Conservation (phyloP, 306 rosid genomes). For the Senna tora region DNA sequence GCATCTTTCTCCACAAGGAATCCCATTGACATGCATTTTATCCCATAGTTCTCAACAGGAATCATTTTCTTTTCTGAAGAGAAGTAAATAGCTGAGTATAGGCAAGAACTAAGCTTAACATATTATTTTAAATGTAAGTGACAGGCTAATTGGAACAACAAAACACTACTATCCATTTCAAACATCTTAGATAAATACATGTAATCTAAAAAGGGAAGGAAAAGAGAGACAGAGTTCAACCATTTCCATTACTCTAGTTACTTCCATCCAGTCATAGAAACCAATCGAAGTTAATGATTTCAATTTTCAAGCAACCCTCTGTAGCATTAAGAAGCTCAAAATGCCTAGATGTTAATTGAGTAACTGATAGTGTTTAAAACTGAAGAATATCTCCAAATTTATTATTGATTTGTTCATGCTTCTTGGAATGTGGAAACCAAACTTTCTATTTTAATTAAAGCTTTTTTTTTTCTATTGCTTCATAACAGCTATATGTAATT, state of each 20-base stretch:
- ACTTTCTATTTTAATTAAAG: background rate
- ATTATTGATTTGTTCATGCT: conserved; percentile 23
- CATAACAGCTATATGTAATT: background rate
- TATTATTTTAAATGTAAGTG: too few relatives aligned
- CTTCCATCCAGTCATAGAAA: conserved; percentile 13
- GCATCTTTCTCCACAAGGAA: conserved; percentile 91
- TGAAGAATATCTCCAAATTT: background rate
- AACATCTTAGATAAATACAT: background rate
- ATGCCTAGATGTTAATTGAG: conserved; percentile 14
- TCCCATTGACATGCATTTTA: conserved; percentile 97
- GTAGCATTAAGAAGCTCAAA: conserved; percentile 1
- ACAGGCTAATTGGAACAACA: too few relatives aligned
- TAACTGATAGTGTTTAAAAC: background rate
- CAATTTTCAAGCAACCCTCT: too few relatives aligned
- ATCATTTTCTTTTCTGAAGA: conserved; percentile 86
- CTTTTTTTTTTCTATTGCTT: conserved; percentile 8
- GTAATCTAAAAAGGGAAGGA: conserved; percentile 12
- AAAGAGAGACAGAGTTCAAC: conserved; percentile 13
- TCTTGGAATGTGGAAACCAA: background rate
- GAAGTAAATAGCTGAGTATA: conserved; percentile 40
- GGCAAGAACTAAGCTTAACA: too few relatives aligned
- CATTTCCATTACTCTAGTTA: conserved; percentile 10
- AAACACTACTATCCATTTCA: background rate
- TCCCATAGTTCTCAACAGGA: conserved; percentile 86
- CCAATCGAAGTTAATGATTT: conserved; percentile 23